Percentiles rank a stretch among this genome's conserved stretches.
These are phyloP conservation scores for Daldinia sp. DNA, from an alignment of 2,329 filamentous ascomycete genomes.

Conservation along the genomic window DNA sequence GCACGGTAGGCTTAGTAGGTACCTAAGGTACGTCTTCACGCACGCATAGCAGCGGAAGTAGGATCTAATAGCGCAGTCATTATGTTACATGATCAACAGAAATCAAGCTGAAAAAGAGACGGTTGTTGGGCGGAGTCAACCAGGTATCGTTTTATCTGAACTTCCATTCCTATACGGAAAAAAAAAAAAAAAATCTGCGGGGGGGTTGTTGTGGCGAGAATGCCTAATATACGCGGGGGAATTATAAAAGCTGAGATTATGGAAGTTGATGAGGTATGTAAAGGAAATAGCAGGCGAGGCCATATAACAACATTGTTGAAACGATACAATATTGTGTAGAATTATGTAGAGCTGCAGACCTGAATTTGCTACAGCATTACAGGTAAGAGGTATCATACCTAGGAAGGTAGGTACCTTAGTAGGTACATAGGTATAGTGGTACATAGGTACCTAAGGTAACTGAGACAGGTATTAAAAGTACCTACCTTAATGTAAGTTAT, in stretches of 20 bases:
- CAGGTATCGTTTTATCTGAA: slow-evolving; percentile 7
- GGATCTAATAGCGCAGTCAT: slow-evolving; percentile 2
- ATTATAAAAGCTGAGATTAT: background rate
- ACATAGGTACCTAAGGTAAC: too few species aligned
- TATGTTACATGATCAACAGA: slow-evolving; percentile 35
- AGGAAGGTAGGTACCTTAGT: too few species aligned
- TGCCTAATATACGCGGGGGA: too few species aligned
- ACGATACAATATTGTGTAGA: background rate
- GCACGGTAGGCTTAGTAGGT: background rate
- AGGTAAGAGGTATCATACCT: too few species aligned
- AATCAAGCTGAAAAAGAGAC: slow-evolving; percentile 21
- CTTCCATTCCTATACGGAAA: slow-evolving; percentile 3
- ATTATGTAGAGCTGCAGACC: too few species aligned
- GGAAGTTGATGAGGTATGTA: background rate
- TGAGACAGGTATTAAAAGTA: too few species aligned
- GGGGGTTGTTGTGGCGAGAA: background rate
- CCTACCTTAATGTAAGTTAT: background rate
- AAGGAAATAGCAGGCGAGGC: slow-evolving; percentile 19
- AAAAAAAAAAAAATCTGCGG: background rate
- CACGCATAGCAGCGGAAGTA: background rate
- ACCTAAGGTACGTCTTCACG: background rate
- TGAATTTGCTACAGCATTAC: too few species aligned
- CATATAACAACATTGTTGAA: slow-evolving; percentile 11
- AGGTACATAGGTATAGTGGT: background rate
- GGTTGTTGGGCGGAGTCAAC: slow-evolving; percentile 10